Conservation (phyloP, 73 alveolate species). For the Uronychia binucleata region DNA sequence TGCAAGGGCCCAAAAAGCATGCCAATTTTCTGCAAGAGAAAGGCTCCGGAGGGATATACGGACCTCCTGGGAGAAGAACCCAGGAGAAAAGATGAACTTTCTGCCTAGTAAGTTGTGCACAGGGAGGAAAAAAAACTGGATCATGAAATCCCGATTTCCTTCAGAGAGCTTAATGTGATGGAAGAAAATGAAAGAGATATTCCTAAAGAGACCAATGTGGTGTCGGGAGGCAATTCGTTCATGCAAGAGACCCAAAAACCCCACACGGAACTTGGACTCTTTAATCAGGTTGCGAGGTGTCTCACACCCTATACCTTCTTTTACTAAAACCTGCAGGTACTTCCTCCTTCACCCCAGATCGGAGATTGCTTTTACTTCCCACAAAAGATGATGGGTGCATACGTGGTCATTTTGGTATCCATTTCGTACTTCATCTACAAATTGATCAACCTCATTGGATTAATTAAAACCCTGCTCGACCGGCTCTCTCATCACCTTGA, state of each 20-base stretch:
- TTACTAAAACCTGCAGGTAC: neutral
- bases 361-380: neutral
- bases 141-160: too few relatives aligned
- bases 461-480: neutral
- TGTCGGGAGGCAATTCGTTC: neutral
- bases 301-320: neutral
- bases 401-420: neutral
- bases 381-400: neutral
- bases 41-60: neutral
- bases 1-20: too few relatives aligned
- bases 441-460: neutral
- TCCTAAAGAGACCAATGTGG: neutral
- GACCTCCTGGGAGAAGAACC: neutral
- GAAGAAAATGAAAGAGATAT: too few relatives aligned
- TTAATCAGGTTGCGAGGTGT: neutral
- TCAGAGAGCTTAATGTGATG: too few relatives aligned
- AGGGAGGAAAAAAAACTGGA: neutral
- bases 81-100: neutral
- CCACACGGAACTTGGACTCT: neutral
- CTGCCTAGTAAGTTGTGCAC: neutral
- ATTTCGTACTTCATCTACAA: neutral
- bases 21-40: neutral
- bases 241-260: neutral
- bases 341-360: neutral
- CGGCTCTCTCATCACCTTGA: neutral